Conservation (phyloP, 1,139 yeast genomes). For the Geotrichum phurueaensis region DNA sequence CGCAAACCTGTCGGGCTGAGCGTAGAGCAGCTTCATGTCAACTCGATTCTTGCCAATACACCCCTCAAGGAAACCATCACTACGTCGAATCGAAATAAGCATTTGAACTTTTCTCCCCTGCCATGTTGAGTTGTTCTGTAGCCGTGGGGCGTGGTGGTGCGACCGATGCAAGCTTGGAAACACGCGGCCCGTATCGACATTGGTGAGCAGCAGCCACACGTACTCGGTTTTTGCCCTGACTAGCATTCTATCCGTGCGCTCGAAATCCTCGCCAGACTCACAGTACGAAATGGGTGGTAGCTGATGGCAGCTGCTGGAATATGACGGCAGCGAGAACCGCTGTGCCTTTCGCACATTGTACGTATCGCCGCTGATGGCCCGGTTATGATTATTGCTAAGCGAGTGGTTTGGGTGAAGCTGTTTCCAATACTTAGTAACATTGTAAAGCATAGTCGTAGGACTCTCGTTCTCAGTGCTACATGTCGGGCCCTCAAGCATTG, state of each 20-base stretch:
- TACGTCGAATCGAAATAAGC: conserved; percentile 8
- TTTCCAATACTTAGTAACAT: conserved; percentile 11
- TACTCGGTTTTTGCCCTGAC: conserved; percentile 1
- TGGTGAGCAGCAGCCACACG: conserved; percentile 5
- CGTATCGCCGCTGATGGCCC: not conserved
- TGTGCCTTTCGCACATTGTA: not conserved
- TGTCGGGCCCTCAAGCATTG: conserved; percentile 2
- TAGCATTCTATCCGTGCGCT: not conserved
- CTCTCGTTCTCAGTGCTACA: not conserved
- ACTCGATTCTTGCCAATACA: conserved; percentile 5
- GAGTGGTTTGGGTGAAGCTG: conserved; percentile 8
- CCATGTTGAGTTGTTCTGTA: not conserved
- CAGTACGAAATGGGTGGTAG: not conserved
- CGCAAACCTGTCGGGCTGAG: not conserved
- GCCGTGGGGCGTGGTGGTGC: not conserved
- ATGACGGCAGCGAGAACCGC: not conserved
- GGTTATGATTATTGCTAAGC: conserved; percentile 1
- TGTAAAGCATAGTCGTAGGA: not conserved
- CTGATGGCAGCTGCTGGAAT: not conserved
- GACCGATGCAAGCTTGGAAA: not conserved
- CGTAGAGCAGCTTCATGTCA: conserved; percentile 5
- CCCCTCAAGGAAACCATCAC: conserved; percentile 11
- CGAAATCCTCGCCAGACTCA: not conserved
- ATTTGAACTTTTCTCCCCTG: not conserved
- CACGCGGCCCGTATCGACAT: not conserved